Conservation (phyloP, 2,329 filamentous ascomycete species). For the Chaetomium strumarium region DNA sequence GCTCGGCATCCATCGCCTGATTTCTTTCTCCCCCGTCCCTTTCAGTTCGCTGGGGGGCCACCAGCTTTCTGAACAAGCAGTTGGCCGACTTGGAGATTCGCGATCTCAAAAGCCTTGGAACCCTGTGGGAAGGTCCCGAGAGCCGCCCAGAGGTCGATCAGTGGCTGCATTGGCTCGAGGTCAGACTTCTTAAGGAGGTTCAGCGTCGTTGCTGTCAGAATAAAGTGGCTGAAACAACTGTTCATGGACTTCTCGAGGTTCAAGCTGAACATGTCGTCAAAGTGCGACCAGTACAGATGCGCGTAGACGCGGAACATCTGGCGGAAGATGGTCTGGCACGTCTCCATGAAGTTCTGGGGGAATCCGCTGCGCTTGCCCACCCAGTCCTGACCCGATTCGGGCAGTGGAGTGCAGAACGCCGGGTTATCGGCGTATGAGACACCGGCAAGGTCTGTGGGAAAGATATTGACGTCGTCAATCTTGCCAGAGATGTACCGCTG, state of each 20-base stretch:
- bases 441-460: slow-evolving; percentile 76
- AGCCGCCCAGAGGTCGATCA: slow-evolving; percentile 86
- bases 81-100: slow-evolving; percentile 56
- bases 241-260: slow-evolving; percentile 77
- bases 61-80: slow-evolving; percentile 44
- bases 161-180: slow-evolving; percentile 89
- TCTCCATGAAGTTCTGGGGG: slow-evolving; percentile 79
- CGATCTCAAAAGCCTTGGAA: slow-evolving; percentile 60
- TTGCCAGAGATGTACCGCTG: slow-evolving; percentile 97
- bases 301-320: slow-evolving; percentile 99
- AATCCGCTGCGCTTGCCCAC: slow-evolving; percentile 90
- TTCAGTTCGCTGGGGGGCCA: slow-evolving; percentile 18
- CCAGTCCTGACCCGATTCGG: slow-evolving; percentile 63
- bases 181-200: slow-evolving; percentile 84
- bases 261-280: slow-evolving; percentile 75
- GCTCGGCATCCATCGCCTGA: background rate
- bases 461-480: slow-evolving; percentile 82
- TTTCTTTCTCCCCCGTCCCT: background rate
- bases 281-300: slow-evolving; percentile 97
- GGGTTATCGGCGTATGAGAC: slow-evolving; percentile 62
- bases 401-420: slow-evolving; percentile 49
- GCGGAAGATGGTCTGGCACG: slow-evolving; percentile 90
- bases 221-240: slow-evolving; percentile 81
- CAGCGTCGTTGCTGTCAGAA: slow-evolving; percentile 72
- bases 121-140: slow-evolving; percentile 82